Base-by-base conservation (phyloP, 257 asterid genomes). In the Jacaranda mimosifolia region DNA sequence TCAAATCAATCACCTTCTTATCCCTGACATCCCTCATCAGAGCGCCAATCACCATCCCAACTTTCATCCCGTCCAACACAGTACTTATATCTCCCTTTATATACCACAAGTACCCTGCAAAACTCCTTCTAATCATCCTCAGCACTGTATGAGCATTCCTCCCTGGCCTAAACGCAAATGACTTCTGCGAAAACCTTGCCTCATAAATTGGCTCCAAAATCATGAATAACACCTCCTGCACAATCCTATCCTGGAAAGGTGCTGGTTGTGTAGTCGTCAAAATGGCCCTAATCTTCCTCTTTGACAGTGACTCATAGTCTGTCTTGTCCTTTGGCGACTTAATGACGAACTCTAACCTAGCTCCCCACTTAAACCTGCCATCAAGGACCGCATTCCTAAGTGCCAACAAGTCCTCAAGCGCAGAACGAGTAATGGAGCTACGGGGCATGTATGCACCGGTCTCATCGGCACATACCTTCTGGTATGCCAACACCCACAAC, bases 61-160 rank as follows among this genome's bases (percentile, higher is more conserved):
- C 92, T 85, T 93, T 91, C 98, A 95, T 84, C 39, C 98, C 97
- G 17, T 95, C 99, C 81, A 95, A 85, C 42, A 95, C 80, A 4
- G 91, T 85, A 81, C 99, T 93, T 88, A 95, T 79, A 84, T 95
- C 97, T 2, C 99, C 98, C 83, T 91, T 95, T 52, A 93, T 82
- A 82, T 95, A 95, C 99, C 99, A 95, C 84, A 95, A 83, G 68
- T 95, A 95, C 68, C 99, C 99, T 0, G 97, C 99, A 87, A 95
- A 95, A 76, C 91, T 93, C 91, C 99, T 91, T 73, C 99, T 86
- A 48, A 95, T 89, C 68, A 89, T 95, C 87, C 98, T 91, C 81
- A 95, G 56, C 51, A 85, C 96, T 0, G 98, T 95, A 73, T 93
- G 99, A 0, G 98, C 96, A 72, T 80, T 95, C 89, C 99, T 89